These are phyloP conservation scores for Aethionema arabicum DNA, from an alignment of 345 rosid genomes.

Conservation along the genomic window DNA sequence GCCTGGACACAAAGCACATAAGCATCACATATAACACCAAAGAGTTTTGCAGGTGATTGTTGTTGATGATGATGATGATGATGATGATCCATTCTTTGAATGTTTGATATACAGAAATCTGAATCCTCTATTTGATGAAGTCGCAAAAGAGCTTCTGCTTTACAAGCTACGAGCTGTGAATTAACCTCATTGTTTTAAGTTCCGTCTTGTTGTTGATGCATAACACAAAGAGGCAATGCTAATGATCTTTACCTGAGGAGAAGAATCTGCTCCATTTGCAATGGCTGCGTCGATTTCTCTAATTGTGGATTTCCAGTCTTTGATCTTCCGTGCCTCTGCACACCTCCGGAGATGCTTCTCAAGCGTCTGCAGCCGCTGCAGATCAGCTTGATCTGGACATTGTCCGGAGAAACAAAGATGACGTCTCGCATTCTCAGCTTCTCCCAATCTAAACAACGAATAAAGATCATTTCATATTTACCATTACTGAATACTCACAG, in stretches of 20 bases:
- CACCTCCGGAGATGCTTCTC: constrained; percentile 79
- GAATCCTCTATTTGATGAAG: constrained; percentile 76
- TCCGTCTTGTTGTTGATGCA: neutral
- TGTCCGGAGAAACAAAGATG: constrained; percentile 66
- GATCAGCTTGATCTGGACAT: constrained; percentile 60
- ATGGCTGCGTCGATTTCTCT: constrained; percentile 77
- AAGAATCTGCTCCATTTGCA: constrained; percentile 72
- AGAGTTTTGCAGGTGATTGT: constrained; percentile 37
- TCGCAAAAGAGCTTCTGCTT: constrained; percentile 85
- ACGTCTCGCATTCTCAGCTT: constrained; percentile 61
- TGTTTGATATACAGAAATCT: constrained; percentile 50
- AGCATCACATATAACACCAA: constrained; percentile 72
- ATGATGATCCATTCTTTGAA: constrained; percentile 44
- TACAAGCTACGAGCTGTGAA: constrained; percentile 79
- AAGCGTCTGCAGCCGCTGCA: constrained; percentile 62
- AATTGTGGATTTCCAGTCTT: constrained; percentile 68
- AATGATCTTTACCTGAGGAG: constrained; percentile 63
- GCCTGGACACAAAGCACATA: constrained; percentile 68
- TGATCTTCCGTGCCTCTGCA: constrained; percentile 64
- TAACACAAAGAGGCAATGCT: constrained; percentile 7
- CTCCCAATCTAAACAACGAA: constrained; percentile 63
- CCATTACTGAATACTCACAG: neutral
- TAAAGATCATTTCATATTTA: neutral
- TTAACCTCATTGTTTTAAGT: constrained; percentile 2
- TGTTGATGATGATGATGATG: constrained; percentile 31